Evolutionary conservation across 805 yeast species (phyloP), one percentile per base, ranked within the genome.

Genomic region (Candida anglica): DNA sequence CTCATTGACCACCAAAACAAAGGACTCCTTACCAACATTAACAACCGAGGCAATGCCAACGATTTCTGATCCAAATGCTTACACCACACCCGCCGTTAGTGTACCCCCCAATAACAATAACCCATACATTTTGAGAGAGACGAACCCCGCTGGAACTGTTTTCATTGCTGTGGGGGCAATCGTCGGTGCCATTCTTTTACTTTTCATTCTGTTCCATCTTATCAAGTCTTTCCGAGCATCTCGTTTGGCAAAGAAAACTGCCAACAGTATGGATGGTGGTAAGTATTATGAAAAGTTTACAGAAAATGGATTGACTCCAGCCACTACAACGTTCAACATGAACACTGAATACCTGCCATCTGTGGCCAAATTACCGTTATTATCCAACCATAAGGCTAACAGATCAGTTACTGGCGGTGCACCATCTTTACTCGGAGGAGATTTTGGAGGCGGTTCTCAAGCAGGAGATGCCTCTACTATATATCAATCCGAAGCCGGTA

Each of bases 141-240:
- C 50, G 15, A 65, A 69, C 29, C 86, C 88, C 1, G 69, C 75
- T 30, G 95, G 95, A 1, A 82, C 93, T 1, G 88, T 87, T 2
- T 86, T 86, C 58, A 86, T 87, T 33, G 82, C 85, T 0, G 82
- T 86, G 27, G 95, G 94, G 1, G 66, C 81, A 8, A 66, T 80
- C 24, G 76, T 80, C 4, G 85, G 80, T 0, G 78, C 76, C 24
- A 60, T 83, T 3, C 56, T 79, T 15, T 41, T 80, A 3, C 69
- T 67, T 1, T 65, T 81, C 25, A 42, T 73, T 8, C 42, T 67
- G 10, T 79, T 81, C 73, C 75, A 81, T 44, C 47, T 72, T 15
- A 53, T 73, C 16, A 61, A 68, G 27, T 71, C 75, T 10, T 41
- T 69, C 20, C 48, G 60, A 10, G 77, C 86, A 4, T 71, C 72